Evolutionary conservation across 2,329 filamentous ascomycete species (phyloP).

Genomic region (Aspergillus phoenicis): DNA sequence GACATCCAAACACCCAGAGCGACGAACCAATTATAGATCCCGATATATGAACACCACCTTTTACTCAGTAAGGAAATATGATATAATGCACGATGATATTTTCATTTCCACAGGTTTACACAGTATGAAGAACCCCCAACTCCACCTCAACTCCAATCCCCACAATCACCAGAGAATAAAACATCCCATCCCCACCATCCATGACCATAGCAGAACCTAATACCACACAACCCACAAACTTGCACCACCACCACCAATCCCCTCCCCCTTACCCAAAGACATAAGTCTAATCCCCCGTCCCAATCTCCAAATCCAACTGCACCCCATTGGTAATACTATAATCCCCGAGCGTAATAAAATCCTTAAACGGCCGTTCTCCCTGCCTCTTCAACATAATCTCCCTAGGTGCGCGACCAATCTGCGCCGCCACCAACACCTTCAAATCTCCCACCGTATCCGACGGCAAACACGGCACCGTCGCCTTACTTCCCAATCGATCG

Average conservation of each 20-base stretch:
- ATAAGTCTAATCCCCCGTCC: conserved; percentile 47
- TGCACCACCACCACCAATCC: not conserved
- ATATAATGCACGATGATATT: no score
- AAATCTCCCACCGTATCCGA: conserved; percentile 67
- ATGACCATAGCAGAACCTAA: not conserved
- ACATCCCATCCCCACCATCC: no score
- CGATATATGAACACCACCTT: no score
- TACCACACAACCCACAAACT: no score
- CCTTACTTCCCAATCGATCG: conserved; percentile 94
- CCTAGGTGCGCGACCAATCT: conserved; percentile 84
- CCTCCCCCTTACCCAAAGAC: not conserved
- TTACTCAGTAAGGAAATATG: no score
- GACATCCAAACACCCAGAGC: no score
- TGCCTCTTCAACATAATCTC: conserved; percentile 92
- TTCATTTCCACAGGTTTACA: no score
- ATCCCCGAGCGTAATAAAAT: conserved; percentile 81
- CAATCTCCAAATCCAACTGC: conserved; percentile 54
- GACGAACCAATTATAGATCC: no score
- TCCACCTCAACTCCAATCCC: not conserved
- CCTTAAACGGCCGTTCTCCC: conserved; percentile 91
- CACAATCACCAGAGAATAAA: not conserved
- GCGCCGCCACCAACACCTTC: conserved; percentile 66
- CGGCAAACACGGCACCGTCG: conserved; percentile 84
- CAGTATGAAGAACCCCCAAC: no score
- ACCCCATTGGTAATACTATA: conserved; percentile 95